phyloP scores from a whole-genome alignment of 257 asterid species.

The Forsythia suspensa region DNA sequence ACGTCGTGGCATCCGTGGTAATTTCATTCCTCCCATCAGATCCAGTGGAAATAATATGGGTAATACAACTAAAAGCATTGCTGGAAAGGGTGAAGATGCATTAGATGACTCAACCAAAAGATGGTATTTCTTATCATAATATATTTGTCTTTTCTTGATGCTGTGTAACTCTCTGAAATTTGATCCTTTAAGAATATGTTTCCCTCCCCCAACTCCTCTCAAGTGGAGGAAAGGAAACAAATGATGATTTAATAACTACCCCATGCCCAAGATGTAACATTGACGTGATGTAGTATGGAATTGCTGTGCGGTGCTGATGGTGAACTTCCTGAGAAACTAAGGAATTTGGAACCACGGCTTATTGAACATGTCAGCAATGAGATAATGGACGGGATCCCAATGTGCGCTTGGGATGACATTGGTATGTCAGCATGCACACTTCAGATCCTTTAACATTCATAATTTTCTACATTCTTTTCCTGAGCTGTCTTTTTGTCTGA shows the following conservation, averaged over 20 bases:
- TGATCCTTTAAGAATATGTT: slow-evolving; percentile 15
- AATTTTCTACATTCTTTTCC: slow-evolving; percentile 16
- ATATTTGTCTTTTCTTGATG: background rate
- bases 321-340: slow-evolving; percentile 93
- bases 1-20: slow-evolving; percentile 94
- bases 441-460: background rate
- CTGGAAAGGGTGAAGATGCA: slow-evolving; percentile 83
- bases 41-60: slow-evolving; percentile 66
- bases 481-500: slow-evolving; percentile 13
- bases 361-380: slow-evolving; percentile 97
- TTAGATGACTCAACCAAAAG: slow-evolving; percentile 81
- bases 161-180: slow-evolving; percentile 1
- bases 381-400: slow-evolving; percentile 98
- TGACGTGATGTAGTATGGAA: slow-evolving; percentile 67
- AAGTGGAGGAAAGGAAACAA: background rate
- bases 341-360: slow-evolving; percentile 93
- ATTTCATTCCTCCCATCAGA: slow-evolving; percentile 90
- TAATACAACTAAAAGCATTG: slow-evolving; percentile 60
- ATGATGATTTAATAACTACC: slow-evolving; percentile 10
- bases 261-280: slow-evolving; percentile 22
- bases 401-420: slow-evolving; percentile 97
- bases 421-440: slow-evolving; percentile 43
- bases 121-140: slow-evolving; percentile 50
- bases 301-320: slow-evolving; percentile 94
- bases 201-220: slow-evolving; percentile 7